phyloP scores from a whole-genome alignment of 2,329 filamentous ascomycete species.

The Aspergillus fructus region DNA sequence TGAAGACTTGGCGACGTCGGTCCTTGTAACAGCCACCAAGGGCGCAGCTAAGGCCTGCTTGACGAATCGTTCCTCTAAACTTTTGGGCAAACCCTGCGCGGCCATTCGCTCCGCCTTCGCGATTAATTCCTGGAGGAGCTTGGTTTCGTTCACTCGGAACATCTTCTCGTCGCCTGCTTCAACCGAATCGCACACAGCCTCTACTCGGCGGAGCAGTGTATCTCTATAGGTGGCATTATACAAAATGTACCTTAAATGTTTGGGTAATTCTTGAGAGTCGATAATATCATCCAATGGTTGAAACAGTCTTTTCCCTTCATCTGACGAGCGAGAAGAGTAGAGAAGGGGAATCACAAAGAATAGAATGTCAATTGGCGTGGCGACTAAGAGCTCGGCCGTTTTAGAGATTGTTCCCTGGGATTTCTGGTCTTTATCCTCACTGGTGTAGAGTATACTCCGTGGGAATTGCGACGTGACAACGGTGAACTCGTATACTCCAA shows the following conservation, averaged over 20 bases:
- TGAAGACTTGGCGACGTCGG: conserved; percentile 39
- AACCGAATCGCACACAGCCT: conserved; percentile 73
- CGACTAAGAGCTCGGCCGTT: conserved; percentile 73
- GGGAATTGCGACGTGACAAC: conserved; percentile 51
- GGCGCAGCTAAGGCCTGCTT: conserved; percentile 73
- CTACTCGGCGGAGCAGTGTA: conserved; percentile 65
- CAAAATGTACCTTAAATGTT: conserved; percentile 42
- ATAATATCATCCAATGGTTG: conserved; percentile 52
- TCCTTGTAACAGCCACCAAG: conserved; percentile 65
- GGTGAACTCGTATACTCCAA: conserved; percentile 63
- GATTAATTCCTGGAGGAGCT: conserved; percentile 65
- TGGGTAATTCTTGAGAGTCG: conserved; percentile 44
- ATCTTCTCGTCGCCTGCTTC: conserved; percentile 81
- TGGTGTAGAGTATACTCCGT: conserved; percentile 56
- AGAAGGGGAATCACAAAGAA: conserved; percentile 81
- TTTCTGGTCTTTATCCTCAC: conserved; percentile 43
- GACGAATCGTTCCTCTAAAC: conserved; percentile 84
- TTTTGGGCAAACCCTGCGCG: conserved; percentile 66
- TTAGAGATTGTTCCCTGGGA: conserved; percentile 58
- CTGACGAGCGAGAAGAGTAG: conserved; percentile 45
- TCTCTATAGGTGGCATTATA: conserved; percentile 39
- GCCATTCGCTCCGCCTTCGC: conserved; percentile 71
- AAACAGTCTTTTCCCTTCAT: conserved; percentile 38
- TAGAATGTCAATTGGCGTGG: conserved; percentile 78
- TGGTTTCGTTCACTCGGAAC: conserved; percentile 75